A percentile compares a stretch with the other conserved stretches of the same genome.
These are phyloP conservation scores for Naganishia antarctica DNA, from an alignment of 768 basidiomycete genomes.

Conservation along the genomic window DNA sequence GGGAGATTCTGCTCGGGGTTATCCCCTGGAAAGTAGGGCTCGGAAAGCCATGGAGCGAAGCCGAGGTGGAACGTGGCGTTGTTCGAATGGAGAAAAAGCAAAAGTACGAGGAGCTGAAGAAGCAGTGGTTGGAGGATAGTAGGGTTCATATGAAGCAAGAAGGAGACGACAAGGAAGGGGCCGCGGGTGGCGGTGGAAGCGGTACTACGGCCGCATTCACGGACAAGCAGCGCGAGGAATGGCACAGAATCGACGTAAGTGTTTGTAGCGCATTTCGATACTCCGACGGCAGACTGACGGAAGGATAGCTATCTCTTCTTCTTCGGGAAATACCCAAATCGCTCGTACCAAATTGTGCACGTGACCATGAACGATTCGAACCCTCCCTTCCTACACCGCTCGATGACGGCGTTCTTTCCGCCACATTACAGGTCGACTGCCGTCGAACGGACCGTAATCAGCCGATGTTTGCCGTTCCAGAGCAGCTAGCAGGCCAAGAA, in stretches of 20 bases:
- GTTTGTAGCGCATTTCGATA: background rate
- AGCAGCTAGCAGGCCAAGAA: slow-evolving; percentile 45
- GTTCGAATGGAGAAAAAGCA: slow-evolving; percentile 29
- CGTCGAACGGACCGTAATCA: slow-evolving; percentile 93
- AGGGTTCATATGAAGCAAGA: slow-evolving; percentile 49
- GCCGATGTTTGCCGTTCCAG: slow-evolving; percentile 64
- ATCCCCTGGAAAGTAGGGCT: slow-evolving; percentile 69
- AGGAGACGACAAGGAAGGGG: slow-evolving; percentile 60
- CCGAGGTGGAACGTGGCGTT: slow-evolving; percentile 66
- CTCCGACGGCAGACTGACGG: background rate
- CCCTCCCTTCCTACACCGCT: slow-evolving; percentile 1
- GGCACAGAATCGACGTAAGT: slow-evolving; percentile 49
- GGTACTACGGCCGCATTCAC: slow-evolving; percentile 47
- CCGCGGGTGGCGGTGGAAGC: slow-evolving; percentile 32
- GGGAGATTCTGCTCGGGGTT: slow-evolving; percentile 87
- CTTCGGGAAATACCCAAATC: slow-evolving; percentile 11
- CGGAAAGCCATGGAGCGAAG: slow-evolving; percentile 54
- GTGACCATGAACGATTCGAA: slow-evolving; percentile 16
- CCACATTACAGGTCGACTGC: slow-evolving; percentile 93
- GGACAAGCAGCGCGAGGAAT: slow-evolving; percentile 69
- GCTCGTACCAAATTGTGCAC: background rate
- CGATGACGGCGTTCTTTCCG: slow-evolving; percentile 54
- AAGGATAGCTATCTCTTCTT: slow-evolving; percentile 13
- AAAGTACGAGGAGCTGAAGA: slow-evolving; percentile 66
- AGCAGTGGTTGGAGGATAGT: slow-evolving; percentile 66